Conservation (phyloP, 805 yeast genomes). For the Saccharomycopsis synnaedendra region DNA sequence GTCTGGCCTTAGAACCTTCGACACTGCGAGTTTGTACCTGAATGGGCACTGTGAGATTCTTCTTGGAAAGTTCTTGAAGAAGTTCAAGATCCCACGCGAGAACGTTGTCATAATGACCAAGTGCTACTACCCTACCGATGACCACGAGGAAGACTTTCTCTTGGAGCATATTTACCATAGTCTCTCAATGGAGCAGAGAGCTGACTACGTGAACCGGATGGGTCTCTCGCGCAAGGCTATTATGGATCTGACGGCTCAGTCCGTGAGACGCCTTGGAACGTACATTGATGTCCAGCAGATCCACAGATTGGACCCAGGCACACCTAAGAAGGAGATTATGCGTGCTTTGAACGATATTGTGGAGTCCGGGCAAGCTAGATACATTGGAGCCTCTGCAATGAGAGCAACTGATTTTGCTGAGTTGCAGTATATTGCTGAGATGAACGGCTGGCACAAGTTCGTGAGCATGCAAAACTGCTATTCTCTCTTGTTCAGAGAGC, state of each 20-base stretch:
- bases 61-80: constrained; percentile 40
- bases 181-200: not conserved
- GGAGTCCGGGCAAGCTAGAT: constrained; percentile 34
- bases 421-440: constrained; percentile 46
- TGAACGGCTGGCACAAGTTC: constrained; percentile 45
- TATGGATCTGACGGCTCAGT: constrained; percentile 29
- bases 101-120: constrained; percentile 40
- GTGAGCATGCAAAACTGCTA: constrained; percentile 48
- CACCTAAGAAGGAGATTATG: constrained; percentile 45
- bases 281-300: constrained; percentile 46
- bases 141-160: not conserved
- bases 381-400: constrained; percentile 59
- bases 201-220: constrained; percentile 19
- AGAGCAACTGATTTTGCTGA: constrained; percentile 40
- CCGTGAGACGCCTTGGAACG: constrained; percentile 38
- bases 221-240: constrained; percentile 38
- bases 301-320: constrained; percentile 38
- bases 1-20: constrained; percentile 35
- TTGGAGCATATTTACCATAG: not conserved
- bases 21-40: constrained; percentile 39
- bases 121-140: not conserved
- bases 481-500: constrained; percentile 47
- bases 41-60: constrained; percentile 37
- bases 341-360: constrained; percentile 42
- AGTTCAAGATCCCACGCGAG: constrained; percentile 28